These are phyloP conservation scores for Carex littledalei DNA, from an alignment of 176 grass and related monocot genomes.

Conservation along the genomic window DNA sequence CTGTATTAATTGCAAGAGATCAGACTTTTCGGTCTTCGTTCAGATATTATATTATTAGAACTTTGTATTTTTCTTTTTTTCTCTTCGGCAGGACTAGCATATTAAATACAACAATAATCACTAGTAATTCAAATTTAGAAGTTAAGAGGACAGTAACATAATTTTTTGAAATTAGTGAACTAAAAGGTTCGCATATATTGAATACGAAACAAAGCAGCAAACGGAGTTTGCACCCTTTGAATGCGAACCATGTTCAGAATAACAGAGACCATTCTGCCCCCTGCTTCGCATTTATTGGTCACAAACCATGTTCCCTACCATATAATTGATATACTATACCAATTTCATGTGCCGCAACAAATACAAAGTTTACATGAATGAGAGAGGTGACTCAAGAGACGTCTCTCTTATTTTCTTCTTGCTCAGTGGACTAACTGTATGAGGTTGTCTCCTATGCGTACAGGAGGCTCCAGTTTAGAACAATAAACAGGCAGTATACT, in stretches of 20 bases:
- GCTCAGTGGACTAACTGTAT: not conserved
- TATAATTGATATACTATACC: not conserved
- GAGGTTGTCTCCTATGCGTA: not conserved
- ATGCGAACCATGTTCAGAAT: not conserved
- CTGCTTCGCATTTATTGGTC: not conserved
- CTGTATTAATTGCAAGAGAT: slow-evolving; percentile 42
- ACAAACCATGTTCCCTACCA: not conserved
- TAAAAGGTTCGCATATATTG: not conserved
- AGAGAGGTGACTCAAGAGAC: not conserved
- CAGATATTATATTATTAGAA: not conserved
- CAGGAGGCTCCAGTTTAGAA: not conserved
- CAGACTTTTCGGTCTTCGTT: not conserved
- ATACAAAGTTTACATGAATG: not conserved
- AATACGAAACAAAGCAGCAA: not conserved
- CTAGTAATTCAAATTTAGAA: not conserved
- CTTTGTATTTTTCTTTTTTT: not conserved
- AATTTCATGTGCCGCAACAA: not conserved
- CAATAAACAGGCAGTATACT: not conserved
- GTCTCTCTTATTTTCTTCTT: not conserved
- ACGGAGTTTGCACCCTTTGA: not conserved
- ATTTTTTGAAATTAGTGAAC: not conserved
- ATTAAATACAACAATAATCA: not conserved
- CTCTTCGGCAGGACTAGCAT: not conserved
- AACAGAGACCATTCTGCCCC: not conserved
- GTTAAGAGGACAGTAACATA: not conserved